Evolutionary conservation across 345 rosid species (phyloP).

Genomic region (Punica granatum): DNA sequence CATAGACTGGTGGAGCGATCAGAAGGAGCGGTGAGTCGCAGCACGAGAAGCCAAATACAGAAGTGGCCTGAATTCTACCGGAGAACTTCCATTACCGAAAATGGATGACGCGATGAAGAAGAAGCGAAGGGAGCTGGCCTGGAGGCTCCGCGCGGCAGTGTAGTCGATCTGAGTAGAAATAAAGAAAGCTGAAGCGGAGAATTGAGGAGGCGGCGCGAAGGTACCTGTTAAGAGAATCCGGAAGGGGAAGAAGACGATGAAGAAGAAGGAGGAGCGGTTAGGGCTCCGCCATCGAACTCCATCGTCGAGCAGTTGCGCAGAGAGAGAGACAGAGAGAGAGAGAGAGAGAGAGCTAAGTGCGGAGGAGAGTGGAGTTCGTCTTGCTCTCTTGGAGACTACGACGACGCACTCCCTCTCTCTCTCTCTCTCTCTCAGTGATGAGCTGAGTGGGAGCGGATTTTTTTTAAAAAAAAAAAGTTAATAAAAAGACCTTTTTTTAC

Average conservation of each 20-base stretch:
- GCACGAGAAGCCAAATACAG: background rate
- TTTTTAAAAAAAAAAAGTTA: background rate
- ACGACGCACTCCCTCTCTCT: too few relatives aligned
- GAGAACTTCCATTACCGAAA: background rate
- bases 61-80: background rate
- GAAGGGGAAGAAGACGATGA: background rate
- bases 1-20: background rate
- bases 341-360: background rate
- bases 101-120: background rate
- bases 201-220: background rate
- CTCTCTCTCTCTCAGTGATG: background rate
- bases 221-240: background rate
- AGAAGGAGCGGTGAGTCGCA: background rate
- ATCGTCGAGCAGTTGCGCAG: slow-evolving; percentile 12
- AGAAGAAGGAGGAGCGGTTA: background rate
- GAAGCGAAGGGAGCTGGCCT: background rate
- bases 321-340: background rate
- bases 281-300: slow-evolving; percentile 42
- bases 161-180: background rate
- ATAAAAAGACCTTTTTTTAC: too few relatives aligned
- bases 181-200: background rate
- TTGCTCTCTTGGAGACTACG: background rate
- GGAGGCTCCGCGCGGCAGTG: background rate
- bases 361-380: background rate
- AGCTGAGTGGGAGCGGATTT: background rate